Conservation (phyloP, 2,329 filamentous ascomycete genomes). For the Colletotrichum lupini region DNA sequence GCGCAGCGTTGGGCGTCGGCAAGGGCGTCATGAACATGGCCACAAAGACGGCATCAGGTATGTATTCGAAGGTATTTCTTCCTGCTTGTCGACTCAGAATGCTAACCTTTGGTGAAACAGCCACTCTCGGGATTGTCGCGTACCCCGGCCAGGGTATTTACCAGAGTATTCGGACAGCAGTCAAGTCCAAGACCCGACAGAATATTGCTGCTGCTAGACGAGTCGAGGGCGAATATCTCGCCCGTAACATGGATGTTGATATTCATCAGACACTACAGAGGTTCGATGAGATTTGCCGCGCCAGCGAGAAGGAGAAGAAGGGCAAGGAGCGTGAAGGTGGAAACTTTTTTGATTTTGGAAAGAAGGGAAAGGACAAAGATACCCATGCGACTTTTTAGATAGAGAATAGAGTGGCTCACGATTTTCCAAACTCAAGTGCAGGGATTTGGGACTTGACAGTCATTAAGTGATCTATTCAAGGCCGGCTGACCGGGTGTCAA, state of each 20-base stretch:
- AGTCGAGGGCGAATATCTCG: constrained; percentile 31
- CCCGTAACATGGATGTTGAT: neutral
- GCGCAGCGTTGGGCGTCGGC: constrained; percentile 53
- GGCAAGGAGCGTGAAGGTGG: too few species aligned
- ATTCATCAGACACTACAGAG: neutral
- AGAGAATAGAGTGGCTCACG: too few species aligned
- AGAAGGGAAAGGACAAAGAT: constrained; percentile 6
- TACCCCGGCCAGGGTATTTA: constrained; percentile 38
- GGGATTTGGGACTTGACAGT: too few species aligned
- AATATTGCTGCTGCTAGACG: constrained; percentile 10
- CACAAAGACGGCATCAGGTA: constrained; percentile 38
- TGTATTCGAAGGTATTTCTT: neutral
- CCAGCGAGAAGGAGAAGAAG: neutral
- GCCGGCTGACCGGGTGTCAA: constrained; percentile 32
- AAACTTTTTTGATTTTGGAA: neutral
- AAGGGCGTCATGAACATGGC: constrained; percentile 49
- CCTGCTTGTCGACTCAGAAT: neutral
- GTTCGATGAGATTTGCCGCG: constrained; percentile 9
- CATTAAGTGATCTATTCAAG: constrained; percentile 29
- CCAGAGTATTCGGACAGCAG: constrained; percentile 33
- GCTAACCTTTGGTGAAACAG: constrained; percentile 11
- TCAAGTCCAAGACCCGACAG: constrained; percentile 29
- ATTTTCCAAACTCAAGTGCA: too few species aligned
- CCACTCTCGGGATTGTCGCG: constrained; percentile 37
- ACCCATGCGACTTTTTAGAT: neutral